These are phyloP conservation scores for Salix exigua DNA, from an alignment of 345 rosid genomes.

Conservation along the genomic window DNA sequence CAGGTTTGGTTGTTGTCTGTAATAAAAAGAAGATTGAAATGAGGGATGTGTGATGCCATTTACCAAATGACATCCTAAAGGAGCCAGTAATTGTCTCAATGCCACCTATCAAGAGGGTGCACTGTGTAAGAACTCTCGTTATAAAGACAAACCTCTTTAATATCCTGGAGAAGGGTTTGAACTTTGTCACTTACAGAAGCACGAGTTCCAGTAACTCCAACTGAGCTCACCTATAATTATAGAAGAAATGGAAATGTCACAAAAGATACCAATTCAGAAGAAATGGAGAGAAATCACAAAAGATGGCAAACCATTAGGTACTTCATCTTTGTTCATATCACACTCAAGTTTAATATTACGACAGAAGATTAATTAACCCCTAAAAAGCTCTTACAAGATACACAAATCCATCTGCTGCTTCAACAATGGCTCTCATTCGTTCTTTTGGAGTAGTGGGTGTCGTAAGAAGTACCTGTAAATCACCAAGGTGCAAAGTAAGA, in stretches of 20 bases:
- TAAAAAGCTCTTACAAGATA: constrained; percentile 60
- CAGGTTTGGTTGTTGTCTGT: constrained; percentile 63
- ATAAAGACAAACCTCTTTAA: constrained; percentile 50
- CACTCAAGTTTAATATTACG: neutral
- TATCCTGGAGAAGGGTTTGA: constrained; percentile 58
- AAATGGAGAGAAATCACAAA: constrained; percentile 1
- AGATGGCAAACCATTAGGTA: neutral
- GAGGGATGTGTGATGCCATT: neutral
- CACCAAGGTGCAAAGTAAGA: neutral
- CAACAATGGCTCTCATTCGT: constrained; percentile 75
- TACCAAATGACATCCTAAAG: neutral
- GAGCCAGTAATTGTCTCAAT: neutral
- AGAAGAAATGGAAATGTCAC: constrained; percentile 7
- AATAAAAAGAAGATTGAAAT: constrained; percentile 4
- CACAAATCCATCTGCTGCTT: constrained; percentile 81
- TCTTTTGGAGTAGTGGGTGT: constrained; percentile 75
- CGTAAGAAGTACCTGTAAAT: constrained; percentile 64
- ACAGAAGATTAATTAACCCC: neutral
- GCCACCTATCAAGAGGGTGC: neutral
- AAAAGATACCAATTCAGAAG: constrained; percentile 3
- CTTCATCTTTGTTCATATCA: neutral
- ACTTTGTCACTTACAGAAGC: constrained; percentile 62
- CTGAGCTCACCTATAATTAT: constrained; percentile 63
- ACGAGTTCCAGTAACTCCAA: constrained; percentile 89
- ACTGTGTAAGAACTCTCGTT: neutral